These are phyloP conservation scores for Sugiyamaella americana DNA, from an alignment of 805 yeast genomes.

Conservation along the genomic window DNA sequence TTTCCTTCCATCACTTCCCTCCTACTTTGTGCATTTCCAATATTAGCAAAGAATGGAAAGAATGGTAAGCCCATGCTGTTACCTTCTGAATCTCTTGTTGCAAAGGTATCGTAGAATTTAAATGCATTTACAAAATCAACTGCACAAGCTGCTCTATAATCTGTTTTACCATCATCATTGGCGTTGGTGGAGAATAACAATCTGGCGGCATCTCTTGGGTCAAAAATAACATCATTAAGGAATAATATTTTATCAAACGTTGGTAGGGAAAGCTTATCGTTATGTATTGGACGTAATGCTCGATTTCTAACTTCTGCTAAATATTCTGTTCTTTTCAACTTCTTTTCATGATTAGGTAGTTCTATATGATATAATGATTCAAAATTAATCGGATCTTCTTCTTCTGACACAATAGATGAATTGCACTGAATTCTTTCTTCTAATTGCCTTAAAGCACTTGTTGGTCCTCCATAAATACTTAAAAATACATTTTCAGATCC, in stretches of 20 bases:
- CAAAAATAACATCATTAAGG: slow-evolving; percentile 14
- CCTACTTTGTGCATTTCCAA: slow-evolving; percentile 13
- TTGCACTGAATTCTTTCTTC: slow-evolving; percentile 6
- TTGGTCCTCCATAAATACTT: slow-evolving; percentile 13
- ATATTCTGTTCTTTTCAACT: not conserved
- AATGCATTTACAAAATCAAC: slow-evolving; percentile 17
- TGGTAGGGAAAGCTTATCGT: no score
- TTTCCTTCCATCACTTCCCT: slow-evolving; percentile 11
- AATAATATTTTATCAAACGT: slow-evolving; percentile 12
- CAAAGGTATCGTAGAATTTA: slow-evolving; percentile 18
- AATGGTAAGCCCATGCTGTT: slow-evolving; percentile 16
- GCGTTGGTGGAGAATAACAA: slow-evolving; percentile 14
- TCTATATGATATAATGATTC: not conserved
- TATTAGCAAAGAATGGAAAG: slow-evolving; percentile 15
- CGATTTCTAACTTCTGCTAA: not conserved
- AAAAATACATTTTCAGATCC: slow-evolving; percentile 14
- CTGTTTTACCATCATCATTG: slow-evolving; percentile 8
- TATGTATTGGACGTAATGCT: not conserved
- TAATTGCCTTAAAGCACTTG: slow-evolving; percentile 7
- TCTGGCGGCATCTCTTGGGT: slow-evolving; percentile 14
- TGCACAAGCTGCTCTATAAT: slow-evolving; percentile 17
- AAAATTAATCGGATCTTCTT: not conserved
- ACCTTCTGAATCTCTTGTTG: slow-evolving; percentile 16
- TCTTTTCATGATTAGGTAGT: not conserved
- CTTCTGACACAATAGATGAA: slow-evolving; percentile 9